Percentiles rank a stretch among this genome's conserved stretches.
Conservation (phyloP, 352 stramenopile species). For the Phytophthora macrochlamydospora region DNA sequence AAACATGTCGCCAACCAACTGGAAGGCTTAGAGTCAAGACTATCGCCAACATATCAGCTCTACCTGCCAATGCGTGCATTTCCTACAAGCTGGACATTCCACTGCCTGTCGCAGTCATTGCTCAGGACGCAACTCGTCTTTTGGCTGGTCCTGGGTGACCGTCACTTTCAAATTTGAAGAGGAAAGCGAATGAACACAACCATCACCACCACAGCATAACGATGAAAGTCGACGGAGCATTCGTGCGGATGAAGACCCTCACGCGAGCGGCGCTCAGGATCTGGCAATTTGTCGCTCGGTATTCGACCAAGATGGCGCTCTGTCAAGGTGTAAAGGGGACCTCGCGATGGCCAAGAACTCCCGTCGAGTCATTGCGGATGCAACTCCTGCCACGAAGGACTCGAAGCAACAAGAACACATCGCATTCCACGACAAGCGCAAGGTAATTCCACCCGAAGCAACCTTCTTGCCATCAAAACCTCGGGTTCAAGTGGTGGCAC, state of each 20-base stretch:
- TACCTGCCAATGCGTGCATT: no score
- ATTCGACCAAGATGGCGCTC: constrained; percentile 26
- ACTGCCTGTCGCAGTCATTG: constrained; percentile 29
- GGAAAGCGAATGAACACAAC: constrained; percentile 20
- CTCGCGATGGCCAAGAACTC: constrained; percentile 28
- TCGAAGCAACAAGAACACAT: constrained; percentile 18
- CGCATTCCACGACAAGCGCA: constrained; percentile 38
- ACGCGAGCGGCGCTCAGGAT: constrained; percentile 21
- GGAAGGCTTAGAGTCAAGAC: no score
- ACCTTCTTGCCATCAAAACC: constrained; percentile 13
- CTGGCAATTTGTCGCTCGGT: constrained; percentile 31
- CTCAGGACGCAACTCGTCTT: not conserved
- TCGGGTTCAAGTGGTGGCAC: constrained; percentile 22
- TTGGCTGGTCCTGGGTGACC: not conserved
- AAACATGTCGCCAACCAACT: no score
- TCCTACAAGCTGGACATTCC: constrained; percentile 18
- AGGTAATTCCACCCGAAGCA: constrained; percentile 21
- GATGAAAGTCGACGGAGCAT: constrained; percentile 24
- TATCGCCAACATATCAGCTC: no score
- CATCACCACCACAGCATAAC: not conserved
- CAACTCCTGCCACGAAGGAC: constrained; percentile 1
- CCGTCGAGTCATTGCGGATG: constrained; percentile 16
- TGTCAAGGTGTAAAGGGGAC: constrained; percentile 36
- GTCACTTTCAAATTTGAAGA: constrained; percentile 31
- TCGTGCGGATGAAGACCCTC: constrained; percentile 14